Base-by-base conservation (phyloP, 768 basidiomycete genomes). In the Tulasnella sp. region DNA sequence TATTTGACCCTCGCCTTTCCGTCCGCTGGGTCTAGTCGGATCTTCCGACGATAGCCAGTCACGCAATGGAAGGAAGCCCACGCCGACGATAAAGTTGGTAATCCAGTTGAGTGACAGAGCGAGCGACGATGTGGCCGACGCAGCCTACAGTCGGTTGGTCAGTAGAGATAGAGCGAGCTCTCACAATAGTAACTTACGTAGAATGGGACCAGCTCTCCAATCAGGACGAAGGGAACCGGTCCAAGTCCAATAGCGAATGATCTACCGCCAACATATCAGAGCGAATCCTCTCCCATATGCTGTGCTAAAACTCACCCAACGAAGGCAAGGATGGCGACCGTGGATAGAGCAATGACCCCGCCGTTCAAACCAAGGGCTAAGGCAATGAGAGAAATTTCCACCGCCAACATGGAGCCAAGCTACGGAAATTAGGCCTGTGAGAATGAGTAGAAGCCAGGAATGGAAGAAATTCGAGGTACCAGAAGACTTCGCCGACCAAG, bases 241-340 rank as follows among this genome's bases (percentile, higher is more conserved):
- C 97, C 97, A 22, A 98, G 86, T 1, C 96, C 97, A 40, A 92
- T 83, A 1, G 96, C 93, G 82, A 96, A 98, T 0, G 93, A 92
- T 83, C 93, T 93, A 37, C 80, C 67, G 49, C 31, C 36, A 31
- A 11, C 15, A 5, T 25, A 25, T 36, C 19, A 25, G 69, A 36
- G 69, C n/a, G 69, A 3, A 19, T 15, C 4, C n/a, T 70, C 2
- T n/a, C 25, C n/a, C 42, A 6, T 8, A 29, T 7, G 34, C n/a
- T 29, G 36, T 11, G 22, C 39, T 7, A n/a, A 22, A 36, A 54
- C 67, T 14, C 52, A 75, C 71, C 67, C 78, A 72, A 74, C 71
- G 31, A 49, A 78, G 45, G 73, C 67, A 17, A 54, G 45, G 37
- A 77, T 76, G 29, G 67, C 69, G 17, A 78, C 40, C 67, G 75